These are phyloP conservation scores for Orobanche coerulescens DNA, from an alignment of 257 asterid genomes.

Conservation along the genomic window DNA sequence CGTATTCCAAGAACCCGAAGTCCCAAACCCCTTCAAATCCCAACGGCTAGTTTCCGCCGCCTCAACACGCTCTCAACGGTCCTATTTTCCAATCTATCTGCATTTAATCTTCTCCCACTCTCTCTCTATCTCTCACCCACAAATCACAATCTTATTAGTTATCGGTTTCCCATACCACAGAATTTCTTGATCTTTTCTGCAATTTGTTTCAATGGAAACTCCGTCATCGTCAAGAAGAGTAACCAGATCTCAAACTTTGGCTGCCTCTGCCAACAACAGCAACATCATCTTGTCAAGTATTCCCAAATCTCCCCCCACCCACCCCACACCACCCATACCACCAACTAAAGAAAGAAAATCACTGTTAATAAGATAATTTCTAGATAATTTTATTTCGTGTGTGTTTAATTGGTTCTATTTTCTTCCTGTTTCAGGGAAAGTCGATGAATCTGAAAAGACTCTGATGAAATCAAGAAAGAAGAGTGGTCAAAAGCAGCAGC, in stretches of 20 bases:
- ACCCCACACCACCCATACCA: too few species aligned
- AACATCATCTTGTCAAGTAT: constrained; percentile 29
- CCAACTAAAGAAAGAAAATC: too few species aligned
- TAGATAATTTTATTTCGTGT: not conserved
- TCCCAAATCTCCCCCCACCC: not conserved
- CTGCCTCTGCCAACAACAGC: constrained; percentile 30
- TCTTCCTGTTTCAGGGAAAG: constrained; percentile 35
- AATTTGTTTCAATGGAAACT: constrained; percentile 50
- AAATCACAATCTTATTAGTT: not conserved
- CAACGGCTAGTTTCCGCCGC: constrained; percentile 72
- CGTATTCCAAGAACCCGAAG: not conserved
- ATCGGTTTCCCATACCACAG: constrained; percentile 9
- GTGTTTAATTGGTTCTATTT: not conserved
- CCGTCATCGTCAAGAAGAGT: constrained; percentile 72
- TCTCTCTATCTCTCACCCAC: not conserved
- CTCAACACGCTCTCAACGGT: constrained; percentile 57
- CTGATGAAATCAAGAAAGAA: constrained; percentile 33
- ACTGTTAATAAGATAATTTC: not conserved
- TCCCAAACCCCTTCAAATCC: constrained; percentile 19
- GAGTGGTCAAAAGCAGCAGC: too few species aligned
- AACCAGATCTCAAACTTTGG: constrained; percentile 64
- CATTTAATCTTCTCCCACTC: constrained; percentile 18
- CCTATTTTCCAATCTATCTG: constrained; percentile 25
- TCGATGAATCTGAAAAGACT: constrained; percentile 43
- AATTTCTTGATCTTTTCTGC: not conserved